Conservation (phyloP, 805 yeast genomes). For the Zygosaccharomyces bailii region DNA sequence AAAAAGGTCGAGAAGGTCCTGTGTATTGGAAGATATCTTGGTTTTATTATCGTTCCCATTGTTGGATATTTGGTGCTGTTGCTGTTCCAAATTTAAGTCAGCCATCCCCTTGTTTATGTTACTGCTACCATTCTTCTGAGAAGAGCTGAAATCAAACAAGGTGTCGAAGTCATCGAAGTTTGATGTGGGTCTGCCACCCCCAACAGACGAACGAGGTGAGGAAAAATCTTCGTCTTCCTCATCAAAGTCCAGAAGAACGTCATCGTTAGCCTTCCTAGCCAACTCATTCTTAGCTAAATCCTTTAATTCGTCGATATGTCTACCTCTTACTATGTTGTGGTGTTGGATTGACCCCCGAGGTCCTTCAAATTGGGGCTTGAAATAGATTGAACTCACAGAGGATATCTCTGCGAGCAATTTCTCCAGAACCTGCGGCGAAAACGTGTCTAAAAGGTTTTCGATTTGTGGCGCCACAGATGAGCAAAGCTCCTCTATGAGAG, state of each 20-base stretch:
- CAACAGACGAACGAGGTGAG: slow-evolving; percentile 19
- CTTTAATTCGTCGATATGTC: slow-evolving; percentile 73
- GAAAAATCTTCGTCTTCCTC: slow-evolving; percentile 46
- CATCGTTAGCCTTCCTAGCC: slow-evolving; percentile 61
- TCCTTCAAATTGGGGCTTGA: slow-evolving; percentile 71
- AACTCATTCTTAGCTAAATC: slow-evolving; percentile 75
- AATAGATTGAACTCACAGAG: slow-evolving; percentile 84
- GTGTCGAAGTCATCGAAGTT: slow-evolving; percentile 73
- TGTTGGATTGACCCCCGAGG: slow-evolving; percentile 40
- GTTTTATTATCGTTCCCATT: slow-evolving; percentile 4
- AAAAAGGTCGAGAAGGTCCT: slow-evolving; percentile 33
- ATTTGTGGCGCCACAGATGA: slow-evolving; percentile 59
- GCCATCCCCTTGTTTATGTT: slow-evolving; percentile 10
- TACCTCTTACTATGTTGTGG: slow-evolving; percentile 40
- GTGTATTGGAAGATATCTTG: slow-evolving; percentile 22
- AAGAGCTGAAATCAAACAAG: slow-evolving; percentile 45
- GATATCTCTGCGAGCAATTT: slow-evolving; percentile 73
- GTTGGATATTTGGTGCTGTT: not conserved
- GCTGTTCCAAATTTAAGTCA: slow-evolving; percentile 7
- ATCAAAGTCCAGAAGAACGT: slow-evolving; percentile 82
- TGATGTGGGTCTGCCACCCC: slow-evolving; percentile 26
- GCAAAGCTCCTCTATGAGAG: slow-evolving; percentile 29
- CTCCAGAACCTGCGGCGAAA: slow-evolving; percentile 65
- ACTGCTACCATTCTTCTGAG: slow-evolving; percentile 3
- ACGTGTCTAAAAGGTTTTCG: slow-evolving; percentile 64